These are phyloP conservation scores for Cryphonectria nitschkei DNA, from an alignment of 2,329 filamentous ascomycete genomes.

Conservation along the genomic window DNA sequence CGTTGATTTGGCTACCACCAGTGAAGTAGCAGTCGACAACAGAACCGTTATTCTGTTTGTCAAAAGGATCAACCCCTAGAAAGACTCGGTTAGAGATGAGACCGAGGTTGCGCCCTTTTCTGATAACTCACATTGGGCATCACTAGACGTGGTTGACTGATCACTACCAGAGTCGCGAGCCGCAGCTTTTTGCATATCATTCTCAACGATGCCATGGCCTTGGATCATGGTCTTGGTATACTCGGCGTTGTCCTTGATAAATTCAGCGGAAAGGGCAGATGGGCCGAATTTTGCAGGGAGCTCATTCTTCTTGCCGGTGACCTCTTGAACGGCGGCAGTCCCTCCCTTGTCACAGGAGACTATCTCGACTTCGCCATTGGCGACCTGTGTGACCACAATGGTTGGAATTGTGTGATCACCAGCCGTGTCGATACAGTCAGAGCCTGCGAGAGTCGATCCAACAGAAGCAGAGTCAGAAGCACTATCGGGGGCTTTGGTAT, in stretches of 20 bases:
- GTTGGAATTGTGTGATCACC: not conserved
- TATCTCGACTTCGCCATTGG: not conserved
- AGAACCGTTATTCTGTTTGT: constrained; percentile 18
- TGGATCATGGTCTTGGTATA: not conserved
- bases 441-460: not conserved
- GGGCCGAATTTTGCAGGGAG: not conserved
- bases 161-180: too few species aligned
- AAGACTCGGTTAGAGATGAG: not conserved
- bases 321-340: not conserved
- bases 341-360: not conserved
- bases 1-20: constrained; percentile 1
- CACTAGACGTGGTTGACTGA: not conserved
- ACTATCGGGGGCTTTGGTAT: not conserved
- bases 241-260: too few species aligned
- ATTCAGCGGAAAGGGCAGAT: not conserved
- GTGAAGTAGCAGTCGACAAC: constrained; percentile 26
- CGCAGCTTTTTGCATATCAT: too few species aligned
- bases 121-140: constrained; percentile 12
- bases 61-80: constrained; percentile 16
- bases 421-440: not conserved
- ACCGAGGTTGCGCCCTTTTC: not conserved
- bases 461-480: not conserved
- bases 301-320: not conserved
- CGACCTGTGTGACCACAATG: not conserved
- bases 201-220: not conserved